phyloP scores from a whole-genome alignment of 305 asterid species.

The Petunia hybrid region DNA sequence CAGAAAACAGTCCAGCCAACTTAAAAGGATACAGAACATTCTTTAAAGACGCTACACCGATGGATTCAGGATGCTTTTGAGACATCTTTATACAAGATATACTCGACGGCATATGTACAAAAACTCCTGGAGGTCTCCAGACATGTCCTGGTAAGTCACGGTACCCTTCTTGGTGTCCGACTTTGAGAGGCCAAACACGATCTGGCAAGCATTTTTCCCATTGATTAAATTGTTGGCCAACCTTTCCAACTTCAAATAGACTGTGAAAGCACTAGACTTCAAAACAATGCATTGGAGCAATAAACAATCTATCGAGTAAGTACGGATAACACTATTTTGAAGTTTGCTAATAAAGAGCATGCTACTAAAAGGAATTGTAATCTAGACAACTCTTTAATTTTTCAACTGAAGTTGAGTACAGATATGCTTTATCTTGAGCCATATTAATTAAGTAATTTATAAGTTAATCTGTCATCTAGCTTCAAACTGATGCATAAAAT shows the following conservation, averaged over 20 bases:
- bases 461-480: too few relatives aligned
- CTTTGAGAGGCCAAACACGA: conserved; percentile 63
- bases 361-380: not conserved
- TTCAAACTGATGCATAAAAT: too few relatives aligned
- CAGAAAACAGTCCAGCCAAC: conserved; percentile 1
- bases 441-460: not conserved
- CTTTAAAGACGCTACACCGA: conserved; percentile 47
- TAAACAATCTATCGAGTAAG: not conserved
- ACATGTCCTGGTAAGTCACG: conserved; percentile 49
- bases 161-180: conserved; percentile 46
- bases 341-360: not conserved
- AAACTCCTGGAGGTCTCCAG: conserved; percentile 51
- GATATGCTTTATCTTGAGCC: not conserved
- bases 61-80: conserved; percentile 44
- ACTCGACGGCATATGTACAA: conserved; percentile 58
- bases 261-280: conserved; percentile 50
- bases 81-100: conserved; percentile 70
- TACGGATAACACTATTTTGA: not conserved
- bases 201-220: conserved; percentile 46
- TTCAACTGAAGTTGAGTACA: not conserved
- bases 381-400: too few relatives aligned
- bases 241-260: conserved; percentile 59
- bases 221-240: conserved; percentile 53
- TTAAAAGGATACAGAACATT: conserved; percentile 79
- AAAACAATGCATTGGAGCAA: conserved; percentile 36